Conservation (phyloP, 2,329 filamentous ascomycete genomes). For the Sordariomycetes sp. region DNA sequence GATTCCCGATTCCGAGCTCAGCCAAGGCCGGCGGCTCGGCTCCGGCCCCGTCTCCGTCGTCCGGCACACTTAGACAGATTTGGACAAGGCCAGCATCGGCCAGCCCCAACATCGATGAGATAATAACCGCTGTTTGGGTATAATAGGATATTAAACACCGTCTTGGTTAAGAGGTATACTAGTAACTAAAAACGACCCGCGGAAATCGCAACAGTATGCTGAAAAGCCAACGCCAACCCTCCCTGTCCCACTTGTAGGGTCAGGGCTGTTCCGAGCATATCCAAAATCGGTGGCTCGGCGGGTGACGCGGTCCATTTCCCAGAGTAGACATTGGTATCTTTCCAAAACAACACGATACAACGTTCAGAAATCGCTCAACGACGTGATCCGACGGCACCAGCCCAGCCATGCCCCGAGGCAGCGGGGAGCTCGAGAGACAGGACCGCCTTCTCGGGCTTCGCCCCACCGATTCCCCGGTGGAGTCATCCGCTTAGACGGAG, state of each 20-base stretch:
- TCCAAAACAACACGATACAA: neutral
- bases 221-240: neutral
- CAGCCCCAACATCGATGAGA: neutral
- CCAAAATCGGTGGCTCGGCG: neutral
- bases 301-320: neutral
- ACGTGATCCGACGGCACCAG: neutral
- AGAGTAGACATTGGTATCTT: neutral
- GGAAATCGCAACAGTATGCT: neutral
- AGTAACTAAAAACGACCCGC: neutral
- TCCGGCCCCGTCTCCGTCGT: no score
- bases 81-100: neutral
- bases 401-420: neutral
- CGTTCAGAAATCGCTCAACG: neutral
- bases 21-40: no score
- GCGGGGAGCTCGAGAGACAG: neutral
- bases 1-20: no score
- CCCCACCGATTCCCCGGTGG: neutral
- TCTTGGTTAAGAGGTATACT: neutral
- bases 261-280: neutral
- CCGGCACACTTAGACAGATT: no score
- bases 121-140: neutral
- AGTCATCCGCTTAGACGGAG: neutral
- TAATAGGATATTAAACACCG: neutral
- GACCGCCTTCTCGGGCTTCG: neutral
- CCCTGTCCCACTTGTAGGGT: neutral